Conservation (phyloP, 805 yeast genomes). For the Kodamaea fukazawae region DNA sequence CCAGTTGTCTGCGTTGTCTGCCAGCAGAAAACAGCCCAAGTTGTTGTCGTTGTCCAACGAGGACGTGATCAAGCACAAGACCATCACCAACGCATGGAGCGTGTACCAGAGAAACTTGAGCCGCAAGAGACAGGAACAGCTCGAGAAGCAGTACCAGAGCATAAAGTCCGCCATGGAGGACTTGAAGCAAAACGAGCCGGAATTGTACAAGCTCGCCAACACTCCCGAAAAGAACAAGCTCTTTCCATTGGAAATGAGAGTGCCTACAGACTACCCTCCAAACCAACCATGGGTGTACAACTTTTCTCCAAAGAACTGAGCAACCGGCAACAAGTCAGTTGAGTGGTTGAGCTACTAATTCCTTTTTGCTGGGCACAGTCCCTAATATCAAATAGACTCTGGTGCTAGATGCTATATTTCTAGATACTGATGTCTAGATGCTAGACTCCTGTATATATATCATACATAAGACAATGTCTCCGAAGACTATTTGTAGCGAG, state of each 20-base stretch:
- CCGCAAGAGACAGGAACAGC: conserved; percentile 34
- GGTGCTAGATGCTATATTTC: too few relatives aligned
- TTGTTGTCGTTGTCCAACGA: conserved; percentile 71
- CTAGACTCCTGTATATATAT: too few relatives aligned
- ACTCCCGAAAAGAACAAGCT: conserved; percentile 52
- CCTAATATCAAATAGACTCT: too few relatives aligned
- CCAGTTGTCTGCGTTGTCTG: conserved; percentile 80
- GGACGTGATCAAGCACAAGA: conserved; percentile 80
- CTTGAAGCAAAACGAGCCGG: conserved; percentile 50
- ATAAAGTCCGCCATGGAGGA: conserved; percentile 73
- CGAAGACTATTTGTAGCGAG: too few relatives aligned
- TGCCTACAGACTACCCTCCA: conserved; percentile 90
- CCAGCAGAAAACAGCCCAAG: conserved; percentile 84
- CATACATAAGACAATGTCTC: too few relatives aligned
- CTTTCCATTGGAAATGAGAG: conserved; percentile 79
- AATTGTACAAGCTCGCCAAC: conserved; percentile 63
- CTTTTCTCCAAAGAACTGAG: conserved; percentile 16
- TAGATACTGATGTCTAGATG: too few relatives aligned
- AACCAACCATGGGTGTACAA: conserved; percentile 73
- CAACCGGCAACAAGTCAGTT: background rate
- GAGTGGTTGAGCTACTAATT: too few relatives aligned
- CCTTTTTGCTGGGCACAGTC: too few relatives aligned
- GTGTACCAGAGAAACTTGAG: conserved; percentile 53
- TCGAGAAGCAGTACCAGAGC: conserved; percentile 60
- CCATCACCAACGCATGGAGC: conserved; percentile 82